Evolutionary conservation across 495 filamentous ascomycete genomes (phyloP), one percentile per base, ranked within the genome.

Genomic region (Neurospora sp.): DNA sequence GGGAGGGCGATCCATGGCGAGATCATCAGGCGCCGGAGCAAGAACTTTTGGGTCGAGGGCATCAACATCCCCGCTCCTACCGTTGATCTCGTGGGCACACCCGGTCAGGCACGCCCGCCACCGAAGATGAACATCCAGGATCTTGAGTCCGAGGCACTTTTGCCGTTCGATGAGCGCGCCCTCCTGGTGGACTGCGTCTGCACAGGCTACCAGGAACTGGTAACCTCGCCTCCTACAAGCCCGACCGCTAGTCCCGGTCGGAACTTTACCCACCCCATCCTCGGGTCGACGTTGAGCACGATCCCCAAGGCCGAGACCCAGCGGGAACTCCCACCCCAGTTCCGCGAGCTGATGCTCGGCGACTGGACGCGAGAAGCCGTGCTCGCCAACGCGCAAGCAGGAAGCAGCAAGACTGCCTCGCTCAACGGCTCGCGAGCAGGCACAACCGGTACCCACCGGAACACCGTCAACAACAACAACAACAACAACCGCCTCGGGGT

Each of bases 361-460:
- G 87, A 91, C 39, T 98, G 94, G 94, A 90, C 86, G 44, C 89
- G 89, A 75, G 93, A 96, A 74, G 81, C 84, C 9, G 91, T 90
- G 69, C 82, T 97, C 39, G 87, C 89, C 9, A 86, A 85, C 27
- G 85, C 90, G 39, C 91, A 93, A 76, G 89, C 87, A 71, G 88
- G 89, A 46, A 93, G 88, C 77, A 93, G 88, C 77, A 87, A 90
- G 74, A 87, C 90, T 1, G 83, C 87, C 20, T 94, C 92, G n/a
- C 82, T 94, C 73, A 92, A 82, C 77, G 93, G 92, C 38, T 92
- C 92, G 72, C 89, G 87, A 76, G 83, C 85, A n/a, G 90, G 88
- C 37, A 92, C 89, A 5, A 85, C 87, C 14, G 81, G 82, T 18
- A 85, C 84, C n/a, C 81, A 84, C 71, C 86, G 86, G 72, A 86